Conservation (phyloP, 2,329 filamentous ascomycete genomes). For the Aspergillus latus region DNA sequence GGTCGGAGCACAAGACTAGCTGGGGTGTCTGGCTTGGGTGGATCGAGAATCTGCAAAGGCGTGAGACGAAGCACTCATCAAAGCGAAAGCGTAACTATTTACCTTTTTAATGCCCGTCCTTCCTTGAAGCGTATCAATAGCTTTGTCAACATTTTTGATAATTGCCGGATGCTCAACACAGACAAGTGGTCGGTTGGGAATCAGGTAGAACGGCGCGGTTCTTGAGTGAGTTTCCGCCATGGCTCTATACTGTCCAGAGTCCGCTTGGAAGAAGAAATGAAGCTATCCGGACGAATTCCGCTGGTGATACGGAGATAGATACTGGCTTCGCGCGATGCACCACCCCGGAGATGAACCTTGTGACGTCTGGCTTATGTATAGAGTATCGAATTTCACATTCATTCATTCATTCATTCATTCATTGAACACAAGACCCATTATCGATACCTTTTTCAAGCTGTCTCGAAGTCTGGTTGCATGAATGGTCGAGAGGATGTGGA, state of each 20-base stretch:
- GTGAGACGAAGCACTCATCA: neutral
- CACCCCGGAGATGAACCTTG: too few species aligned
- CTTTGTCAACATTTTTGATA: conserved; percentile 64
- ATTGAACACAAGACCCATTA: neutral
- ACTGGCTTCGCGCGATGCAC: too few species aligned
- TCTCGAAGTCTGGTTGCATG: neutral
- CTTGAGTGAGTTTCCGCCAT: conserved; percentile 28
- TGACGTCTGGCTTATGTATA: too few species aligned
- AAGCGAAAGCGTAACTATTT: neutral
- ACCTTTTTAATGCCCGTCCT: conserved; percentile 56
- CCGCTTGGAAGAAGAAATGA: too few species aligned
- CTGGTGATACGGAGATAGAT: too few species aligned
- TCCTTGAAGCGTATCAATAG: conserved; percentile 62
- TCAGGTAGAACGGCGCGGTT: conserved; percentile 50
- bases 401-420: too few species aligned
- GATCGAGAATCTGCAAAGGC: conserved; percentile 45
- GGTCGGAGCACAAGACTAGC: conserved; percentile 74
- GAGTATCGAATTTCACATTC: too few species aligned
- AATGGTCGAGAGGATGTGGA: neutral
- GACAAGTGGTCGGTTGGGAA: conserved; percentile 56
- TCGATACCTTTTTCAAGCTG: neutral
- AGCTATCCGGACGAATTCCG: too few species aligned
- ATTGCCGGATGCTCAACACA: conserved; percentile 68
- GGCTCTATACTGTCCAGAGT: neutral
- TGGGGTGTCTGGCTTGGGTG: conserved; percentile 48